Evolutionary conservation across 78 protist genomes (phyloP), one percentile per base, ranked within the genome.

Genomic region (Dictyostelium intermedium): DNA sequence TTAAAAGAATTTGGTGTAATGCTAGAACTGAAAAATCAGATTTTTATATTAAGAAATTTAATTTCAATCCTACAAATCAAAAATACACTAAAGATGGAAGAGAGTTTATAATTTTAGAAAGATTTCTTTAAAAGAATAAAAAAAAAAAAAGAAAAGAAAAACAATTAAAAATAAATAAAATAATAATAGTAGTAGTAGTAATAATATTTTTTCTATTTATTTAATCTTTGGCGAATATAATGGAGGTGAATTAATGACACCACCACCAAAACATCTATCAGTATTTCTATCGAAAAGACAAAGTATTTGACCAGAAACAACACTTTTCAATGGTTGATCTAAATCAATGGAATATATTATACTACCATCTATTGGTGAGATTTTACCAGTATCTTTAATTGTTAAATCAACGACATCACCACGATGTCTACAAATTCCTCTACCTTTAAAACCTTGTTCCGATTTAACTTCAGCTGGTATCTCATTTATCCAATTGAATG

Each of bases 231-330:
- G 61, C 0, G 13, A 16, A 50, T 50, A 63, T 63, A 63, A 25
- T 25, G 73, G 32, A 23, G 32, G 16, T 2, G 73, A 63, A 25
- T 63, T 3, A 63, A 89, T 74, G 14, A 80, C 14, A 34, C 85
- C 93, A 69, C 93, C 93, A 66, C 93, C 93, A 25, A 35, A 63
- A 80, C 93, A 89, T 23, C 50, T 60, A 78, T 89, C 93, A 45
- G 61, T 45, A 23, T 80, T 30, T 47, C 13, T 56, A 9, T 78
- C 80, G 66, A 66, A 89, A 34, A 89, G 37, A 80, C 93, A 89
- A n/a, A 80, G 34, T 43, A 89, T 80, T 47, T 89, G 93, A 43
- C 93, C 93, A 6, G 86, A 74, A 45, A 79, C 82, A 0, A 61
- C 50, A 43, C 74, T 56, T 80, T 73, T 78, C 13, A 60, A 25